Conservation (phyloP, 2,329 filamentous ascomycete genomes). For the Lachnellula occidentalis region DNA sequence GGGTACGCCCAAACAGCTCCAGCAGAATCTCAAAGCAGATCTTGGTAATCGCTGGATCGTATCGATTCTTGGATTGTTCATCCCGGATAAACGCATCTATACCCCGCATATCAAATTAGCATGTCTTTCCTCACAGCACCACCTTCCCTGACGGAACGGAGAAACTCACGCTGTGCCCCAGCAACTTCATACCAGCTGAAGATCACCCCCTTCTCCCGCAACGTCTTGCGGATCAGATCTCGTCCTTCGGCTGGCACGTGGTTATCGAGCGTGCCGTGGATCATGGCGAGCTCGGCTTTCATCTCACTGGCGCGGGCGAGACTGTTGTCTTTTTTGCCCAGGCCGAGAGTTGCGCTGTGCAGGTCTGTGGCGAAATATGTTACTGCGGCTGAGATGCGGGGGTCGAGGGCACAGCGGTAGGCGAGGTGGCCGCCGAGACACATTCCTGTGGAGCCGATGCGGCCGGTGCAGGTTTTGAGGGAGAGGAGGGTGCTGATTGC, state of each 20-base stretch:
- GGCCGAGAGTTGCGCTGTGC: constrained; percentile 71
- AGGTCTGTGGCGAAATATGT: constrained; percentile 94
- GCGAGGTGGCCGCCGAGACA: constrained; percentile 88
- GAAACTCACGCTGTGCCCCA: constrained; percentile 72
- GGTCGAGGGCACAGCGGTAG: constrained; percentile 67
- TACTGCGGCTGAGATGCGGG: constrained; percentile 68
- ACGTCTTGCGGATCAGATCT: constrained; percentile 75
- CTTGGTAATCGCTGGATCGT: constrained; percentile 80
- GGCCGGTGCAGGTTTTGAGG: constrained; percentile 73
- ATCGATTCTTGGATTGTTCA: constrained; percentile 87
- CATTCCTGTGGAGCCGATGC: constrained; percentile 79
- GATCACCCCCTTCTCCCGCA: constrained; percentile 67
- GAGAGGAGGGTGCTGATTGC: constrained; percentile 66
- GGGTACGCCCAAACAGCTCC: constrained; percentile 72
- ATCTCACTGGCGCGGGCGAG: constrained; percentile 59
- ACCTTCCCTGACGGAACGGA: not conserved
- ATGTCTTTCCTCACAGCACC: not conserved
- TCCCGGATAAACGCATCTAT: constrained; percentile 85
- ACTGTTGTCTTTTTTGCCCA: constrained; percentile 55
- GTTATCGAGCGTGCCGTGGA: constrained; percentile 86
- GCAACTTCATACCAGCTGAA: constrained; percentile 86
- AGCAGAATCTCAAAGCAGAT: constrained; percentile 87
- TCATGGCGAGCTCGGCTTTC: constrained; percentile 76
- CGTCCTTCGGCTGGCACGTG: constrained; percentile 80
- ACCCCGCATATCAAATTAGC: not conserved